Conservation (phyloP, 106 monocot genomes). For the Hemerocallis citrina region DNA sequence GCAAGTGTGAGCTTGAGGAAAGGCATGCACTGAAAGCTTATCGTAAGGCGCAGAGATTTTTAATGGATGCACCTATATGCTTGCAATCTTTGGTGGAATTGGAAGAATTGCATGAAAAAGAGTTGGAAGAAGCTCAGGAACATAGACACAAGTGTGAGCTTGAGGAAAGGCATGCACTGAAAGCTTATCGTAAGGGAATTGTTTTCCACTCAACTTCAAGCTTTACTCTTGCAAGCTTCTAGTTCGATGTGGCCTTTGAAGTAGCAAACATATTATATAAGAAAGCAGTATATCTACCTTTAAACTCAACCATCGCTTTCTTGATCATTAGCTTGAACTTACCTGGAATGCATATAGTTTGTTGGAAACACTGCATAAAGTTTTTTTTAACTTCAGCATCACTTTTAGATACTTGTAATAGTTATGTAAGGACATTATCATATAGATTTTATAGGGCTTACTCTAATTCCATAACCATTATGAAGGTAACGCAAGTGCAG, state of each 20-base stretch:
- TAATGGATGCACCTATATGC: constrained; percentile 60
- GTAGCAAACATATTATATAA: no score
- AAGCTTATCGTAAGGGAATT: constrained; percentile 69
- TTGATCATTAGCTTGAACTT: no score
- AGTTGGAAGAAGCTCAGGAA: constrained; percentile 82
- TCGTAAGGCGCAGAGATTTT: constrained; percentile 71
- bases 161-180: constrained; percentile 67
- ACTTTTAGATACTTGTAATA: no score
- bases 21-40: constrained; percentile 67
- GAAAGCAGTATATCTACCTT: no score
- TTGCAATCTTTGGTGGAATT: constrained; percentile 41
- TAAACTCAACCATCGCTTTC: no score
- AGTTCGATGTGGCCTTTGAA: constrained; percentile 25
- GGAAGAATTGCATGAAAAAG: constrained; percentile 70
- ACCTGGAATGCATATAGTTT: no score
- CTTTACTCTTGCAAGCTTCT: constrained; percentile 35
- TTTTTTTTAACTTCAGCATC: no score
- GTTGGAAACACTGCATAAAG: no score
- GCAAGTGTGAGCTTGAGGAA: constrained; percentile 77
- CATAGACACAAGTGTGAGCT: constrained; percentile 56
- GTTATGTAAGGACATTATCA: no score
- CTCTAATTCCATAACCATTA: no score
- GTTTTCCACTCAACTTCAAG: constrained; percentile 45
- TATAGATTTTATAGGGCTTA: no score
- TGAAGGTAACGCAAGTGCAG: no score